Conservation (phyloP, 805 yeast species). For the Wickerhamiella allomyrinae region DNA sequence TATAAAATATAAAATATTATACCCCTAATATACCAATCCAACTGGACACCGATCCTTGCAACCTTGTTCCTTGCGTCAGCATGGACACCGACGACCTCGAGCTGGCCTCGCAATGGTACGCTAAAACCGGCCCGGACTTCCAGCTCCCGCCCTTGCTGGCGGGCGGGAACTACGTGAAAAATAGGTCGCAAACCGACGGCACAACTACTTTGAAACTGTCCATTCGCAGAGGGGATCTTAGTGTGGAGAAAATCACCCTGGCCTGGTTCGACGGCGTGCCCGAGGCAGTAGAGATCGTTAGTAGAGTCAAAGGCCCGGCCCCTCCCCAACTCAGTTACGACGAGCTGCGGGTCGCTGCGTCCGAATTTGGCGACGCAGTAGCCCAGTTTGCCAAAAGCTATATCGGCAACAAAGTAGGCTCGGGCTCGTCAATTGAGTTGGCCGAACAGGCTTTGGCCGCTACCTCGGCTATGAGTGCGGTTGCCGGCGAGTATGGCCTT, state of each 20-base stretch:
- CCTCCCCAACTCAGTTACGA: slow-evolving; percentile 25
- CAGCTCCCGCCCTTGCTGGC: slow-evolving; percentile 10
- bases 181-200: slow-evolving; percentile 13
- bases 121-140: slow-evolving; percentile 8
- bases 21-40: no score
- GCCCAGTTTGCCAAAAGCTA: slow-evolving; percentile 25
- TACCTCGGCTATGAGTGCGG: slow-evolving; percentile 17
- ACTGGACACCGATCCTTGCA: no score
- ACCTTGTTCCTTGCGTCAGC: no score
- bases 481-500: slow-evolving; percentile 21
- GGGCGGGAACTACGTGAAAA: slow-evolving; percentile 16
- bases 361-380: slow-evolving; percentile 21
- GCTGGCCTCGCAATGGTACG: slow-evolving; percentile 17
- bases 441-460: slow-evolving; percentile 24
- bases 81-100: slow-evolving; percentile 14
- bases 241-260: slow-evolving; percentile 21
- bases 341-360: slow-evolving; percentile 18
- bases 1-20: no score
- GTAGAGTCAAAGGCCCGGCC: slow-evolving; percentile 28
- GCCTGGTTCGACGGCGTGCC: slow-evolving; percentile 25
- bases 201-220: slow-evolving; percentile 15
- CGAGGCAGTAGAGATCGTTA: slow-evolving; percentile 25
- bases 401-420: slow-evolving; percentile 22
- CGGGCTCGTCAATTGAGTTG: slow-evolving; percentile 30
- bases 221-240: slow-evolving; percentile 22